Conservation (phyloP, 306 rosid species). For the Echinosophora koreensis region DNA sequence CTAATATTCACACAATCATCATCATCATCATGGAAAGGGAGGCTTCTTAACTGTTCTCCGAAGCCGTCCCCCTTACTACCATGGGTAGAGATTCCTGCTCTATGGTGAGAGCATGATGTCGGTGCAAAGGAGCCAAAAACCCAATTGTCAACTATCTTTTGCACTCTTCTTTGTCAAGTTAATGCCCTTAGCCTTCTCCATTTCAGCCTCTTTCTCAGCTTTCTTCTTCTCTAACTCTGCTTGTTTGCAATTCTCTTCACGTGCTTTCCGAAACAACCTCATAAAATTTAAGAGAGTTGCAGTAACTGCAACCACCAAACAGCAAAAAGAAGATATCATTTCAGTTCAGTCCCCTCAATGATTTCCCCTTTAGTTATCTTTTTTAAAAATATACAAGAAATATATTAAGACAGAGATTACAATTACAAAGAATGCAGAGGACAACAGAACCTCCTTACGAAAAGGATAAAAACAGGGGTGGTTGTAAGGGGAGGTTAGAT, state of each 20-base stretch:
- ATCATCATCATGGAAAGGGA: constrained; percentile 26
- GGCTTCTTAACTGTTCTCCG: constrained; percentile 49
- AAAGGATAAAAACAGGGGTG: too few species aligned
- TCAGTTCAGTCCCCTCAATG: constrained; percentile 13
- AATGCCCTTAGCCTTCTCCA: constrained; percentile 90
- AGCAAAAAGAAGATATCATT: constrained; percentile 29
- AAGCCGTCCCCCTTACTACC: constrained; percentile 52
- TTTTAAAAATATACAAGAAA: too few species aligned
- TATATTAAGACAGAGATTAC: too few species aligned
- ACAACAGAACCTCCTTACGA: too few species aligned
- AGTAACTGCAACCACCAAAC: constrained; percentile 76
- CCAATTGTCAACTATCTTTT: constrained; percentile 65
- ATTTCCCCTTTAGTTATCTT: constrained; percentile 10
- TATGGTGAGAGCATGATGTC: constrained; percentile 51
- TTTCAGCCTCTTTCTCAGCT: constrained; percentile 89
- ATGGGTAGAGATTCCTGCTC: constrained; percentile 53
- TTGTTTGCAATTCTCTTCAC: constrained; percentile 91
- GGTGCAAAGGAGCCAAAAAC: constrained; percentile 52
- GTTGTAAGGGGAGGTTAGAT: too few species aligned
- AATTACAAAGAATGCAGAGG: too few species aligned
- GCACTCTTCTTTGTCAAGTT: constrained; percentile 72
- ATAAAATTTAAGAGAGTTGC: constrained; percentile 78
- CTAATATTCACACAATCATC: constrained; percentile 37
- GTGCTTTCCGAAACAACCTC: constrained; percentile 93
- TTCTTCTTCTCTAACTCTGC: constrained; percentile 93